phyloP scores from a whole-genome alignment of 768 basidiomycete genomes.

The Pisolithus microcarpus region DNA sequence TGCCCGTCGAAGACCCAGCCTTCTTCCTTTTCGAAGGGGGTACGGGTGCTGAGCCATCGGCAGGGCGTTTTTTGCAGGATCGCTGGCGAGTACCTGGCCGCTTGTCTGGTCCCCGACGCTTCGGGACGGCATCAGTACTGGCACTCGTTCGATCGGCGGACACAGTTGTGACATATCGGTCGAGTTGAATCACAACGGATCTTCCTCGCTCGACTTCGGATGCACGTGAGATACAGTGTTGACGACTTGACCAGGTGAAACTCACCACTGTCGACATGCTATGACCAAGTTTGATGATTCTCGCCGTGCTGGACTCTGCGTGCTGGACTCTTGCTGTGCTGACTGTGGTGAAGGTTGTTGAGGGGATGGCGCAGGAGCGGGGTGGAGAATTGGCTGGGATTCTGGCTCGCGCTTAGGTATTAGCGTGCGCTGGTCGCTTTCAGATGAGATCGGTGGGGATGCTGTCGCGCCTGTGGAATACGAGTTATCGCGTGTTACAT shows the following conservation, averaged over 20 bases:
- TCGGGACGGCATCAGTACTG: slow-evolving; percentile 75
- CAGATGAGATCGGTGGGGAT: slow-evolving; percentile 14
- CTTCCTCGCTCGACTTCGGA: slow-evolving; percentile 69
- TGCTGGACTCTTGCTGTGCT: slow-evolving; percentile 24
- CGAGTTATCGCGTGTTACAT: slow-evolving; percentile 34
- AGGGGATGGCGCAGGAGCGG: neutral
- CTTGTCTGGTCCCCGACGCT: slow-evolving; percentile 82
- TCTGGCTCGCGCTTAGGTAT: slow-evolving; percentile 40
- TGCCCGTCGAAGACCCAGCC: slow-evolving; percentile 26
- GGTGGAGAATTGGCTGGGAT: slow-evolving; percentile 26
- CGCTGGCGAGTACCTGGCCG: slow-evolving; percentile 77
- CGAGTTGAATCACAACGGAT: slow-evolving; percentile 81
- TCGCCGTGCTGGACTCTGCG: slow-evolving; percentile 38
- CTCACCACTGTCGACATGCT: slow-evolving; percentile 80
- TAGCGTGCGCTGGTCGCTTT: slow-evolving; percentile 24
- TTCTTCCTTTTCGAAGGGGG: slow-evolving; percentile 52
- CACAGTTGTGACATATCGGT: slow-evolving; percentile 77
- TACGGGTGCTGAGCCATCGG: slow-evolving; percentile 45
- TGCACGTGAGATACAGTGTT: slow-evolving; percentile 24
- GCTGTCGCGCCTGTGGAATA: slow-evolving; percentile 29
- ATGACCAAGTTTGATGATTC: slow-evolving; percentile 66
- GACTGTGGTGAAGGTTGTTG: slow-evolving; percentile 11
- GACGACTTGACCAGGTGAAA: slow-evolving; percentile 22
- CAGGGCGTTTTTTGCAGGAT: slow-evolving; percentile 74
- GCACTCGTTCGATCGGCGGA: slow-evolving; percentile 69